Base-by-base conservation (phyloP, 176 grass and related monocot genomes). In the Luzula sylvatica region DNA sequence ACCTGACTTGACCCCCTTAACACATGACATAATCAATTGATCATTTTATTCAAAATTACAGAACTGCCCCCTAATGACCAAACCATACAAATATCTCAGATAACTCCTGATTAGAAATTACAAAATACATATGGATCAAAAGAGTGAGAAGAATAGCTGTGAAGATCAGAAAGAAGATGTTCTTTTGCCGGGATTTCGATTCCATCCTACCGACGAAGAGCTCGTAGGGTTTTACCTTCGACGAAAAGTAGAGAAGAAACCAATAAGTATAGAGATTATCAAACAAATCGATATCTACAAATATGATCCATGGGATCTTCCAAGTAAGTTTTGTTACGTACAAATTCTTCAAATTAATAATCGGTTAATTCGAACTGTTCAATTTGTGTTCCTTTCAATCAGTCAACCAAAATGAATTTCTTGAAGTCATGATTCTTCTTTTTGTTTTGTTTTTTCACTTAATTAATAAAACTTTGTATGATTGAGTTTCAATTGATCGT, bases 221-320 rank as follows among this genome's bases (percentile, higher is more conserved):
- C 71, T 86, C 0, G 59, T 86, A 0, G 54, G 53, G 0, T 86
- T 79, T 48, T 86, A 79, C 61, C 71, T 79, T 5, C 50, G 21
- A 5, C 72, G 75, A 38, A 85, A 85, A 59, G 65, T 79, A 18
- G 65, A 75, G 23, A 75, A 75, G 53, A 85, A 75, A 53, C 4
- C 59, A 8, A 59, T 75, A 35, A 75, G 70, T 57, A 67, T 79
- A 11, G 75, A 79, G 25, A 75, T 86, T 50, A 75, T 79, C 61
- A 75, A 50, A 47, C 71, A 86, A 41, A 50, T 86, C 7, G 71
- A 79, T 24, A 79, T 86, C 53, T 86, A 86, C 52, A 86, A 86
- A 59, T 60, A 79, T 46, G 75, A 72, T 20, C 82, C 82, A 22
- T 86, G 82, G 82, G 82, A 86, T 64, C 66, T 86, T 52, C 66